A percentile compares a stretch with the other conserved stretches of the same genome.
These are phyloP conservation scores for Fusarium sp. DNA, from an alignment of 2,329 filamentous ascomycete genomes.

Conservation along the genomic window DNA sequence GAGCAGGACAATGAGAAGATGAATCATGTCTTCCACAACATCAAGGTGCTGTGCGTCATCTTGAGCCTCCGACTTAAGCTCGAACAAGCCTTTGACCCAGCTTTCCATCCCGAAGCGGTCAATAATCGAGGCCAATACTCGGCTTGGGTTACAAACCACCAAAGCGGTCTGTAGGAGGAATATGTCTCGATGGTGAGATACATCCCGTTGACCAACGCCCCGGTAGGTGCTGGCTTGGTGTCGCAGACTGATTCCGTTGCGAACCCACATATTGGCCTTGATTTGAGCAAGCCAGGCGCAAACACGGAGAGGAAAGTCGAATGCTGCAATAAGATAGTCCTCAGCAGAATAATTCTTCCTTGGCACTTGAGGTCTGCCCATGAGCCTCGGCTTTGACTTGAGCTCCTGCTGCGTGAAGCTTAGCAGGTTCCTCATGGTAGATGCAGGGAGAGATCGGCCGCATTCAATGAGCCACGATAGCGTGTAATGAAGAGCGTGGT, in stretches of 20 bases:
- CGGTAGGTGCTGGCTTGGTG: constrained; percentile 96
- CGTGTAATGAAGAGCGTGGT: constrained; percentile 95
- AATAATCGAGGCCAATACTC: constrained; percentile 87
- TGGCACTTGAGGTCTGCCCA: constrained; percentile 68
- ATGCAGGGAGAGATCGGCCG: constrained; percentile 77
- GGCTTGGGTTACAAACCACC: constrained; percentile 83
- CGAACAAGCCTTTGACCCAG: constrained; percentile 88
- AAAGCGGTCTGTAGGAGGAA: constrained; percentile 92
- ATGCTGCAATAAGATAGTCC: constrained; percentile 85
- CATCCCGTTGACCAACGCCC: constrained; percentile 87
- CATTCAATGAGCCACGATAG: constrained; percentile 96
- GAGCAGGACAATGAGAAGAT: constrained; percentile 88
- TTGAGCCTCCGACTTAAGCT: constrained; percentile 75
- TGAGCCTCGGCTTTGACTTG: constrained; percentile 69
- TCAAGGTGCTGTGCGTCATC: constrained; percentile 92
- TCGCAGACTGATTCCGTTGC: constrained; percentile 93
- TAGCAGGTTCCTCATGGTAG: constrained; percentile 75
- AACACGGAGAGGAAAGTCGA: constrained; percentile 92
- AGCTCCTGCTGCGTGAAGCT: constrained; percentile 78
- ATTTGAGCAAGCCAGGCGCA: constrained; percentile 98
- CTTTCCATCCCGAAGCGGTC: constrained; percentile 89
- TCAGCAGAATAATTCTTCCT: constrained; percentile 71
- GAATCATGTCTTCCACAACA: constrained; percentile 94
- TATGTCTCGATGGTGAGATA: constrained; percentile 93
- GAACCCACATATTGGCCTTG: constrained; percentile 98